phyloP scores from a whole-genome alignment of 192 early-diverging fungal species.

The Glomus cerebriforme region DNA sequence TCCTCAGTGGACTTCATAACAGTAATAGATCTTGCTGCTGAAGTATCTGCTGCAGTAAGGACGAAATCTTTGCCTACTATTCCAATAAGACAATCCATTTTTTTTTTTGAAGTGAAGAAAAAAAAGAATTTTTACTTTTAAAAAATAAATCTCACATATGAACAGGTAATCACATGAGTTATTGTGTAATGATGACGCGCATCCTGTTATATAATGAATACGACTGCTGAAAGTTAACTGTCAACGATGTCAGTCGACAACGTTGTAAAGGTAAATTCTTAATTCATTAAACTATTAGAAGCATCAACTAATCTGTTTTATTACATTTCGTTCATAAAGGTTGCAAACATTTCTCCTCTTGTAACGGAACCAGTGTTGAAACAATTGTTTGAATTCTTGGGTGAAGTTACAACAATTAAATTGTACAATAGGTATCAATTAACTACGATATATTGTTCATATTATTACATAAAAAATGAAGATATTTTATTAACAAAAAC shows the following conservation, averaged over 20 bases:
- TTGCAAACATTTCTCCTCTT: constrained; percentile 64
- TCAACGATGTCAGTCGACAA: constrained; percentile 33
- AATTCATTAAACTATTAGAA: background rate
- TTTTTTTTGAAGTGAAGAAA: no score
- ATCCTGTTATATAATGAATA: no score
- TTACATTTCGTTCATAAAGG: constrained; percentile 39
- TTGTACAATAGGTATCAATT: constrained; percentile 45
- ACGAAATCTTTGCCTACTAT: constrained; percentile 94
- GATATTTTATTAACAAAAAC: background rate
- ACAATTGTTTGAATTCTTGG: constrained; percentile 62
- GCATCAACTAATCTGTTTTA: background rate
- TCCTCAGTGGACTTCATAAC: constrained; percentile 92
- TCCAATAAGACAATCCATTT: constrained; percentile 86
- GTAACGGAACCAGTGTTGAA: constrained; percentile 58
- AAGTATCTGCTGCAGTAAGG: constrained; percentile 81
- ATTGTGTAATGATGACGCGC: no score
- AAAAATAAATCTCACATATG: no score
- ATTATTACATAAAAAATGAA: background rate
- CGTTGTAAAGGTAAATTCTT: constrained; percentile 33
- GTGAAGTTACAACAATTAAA: constrained; percentile 47
- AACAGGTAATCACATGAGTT: no score
- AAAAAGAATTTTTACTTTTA: no score
- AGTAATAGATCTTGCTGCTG: constrained; percentile 77
- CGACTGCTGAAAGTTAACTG: no score
- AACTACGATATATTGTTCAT: background rate